These are phyloP conservation scores for Fusarium buxicola DNA, from an alignment of 2,329 filamentous ascomycete species.

Conservation along the genomic window DNA sequence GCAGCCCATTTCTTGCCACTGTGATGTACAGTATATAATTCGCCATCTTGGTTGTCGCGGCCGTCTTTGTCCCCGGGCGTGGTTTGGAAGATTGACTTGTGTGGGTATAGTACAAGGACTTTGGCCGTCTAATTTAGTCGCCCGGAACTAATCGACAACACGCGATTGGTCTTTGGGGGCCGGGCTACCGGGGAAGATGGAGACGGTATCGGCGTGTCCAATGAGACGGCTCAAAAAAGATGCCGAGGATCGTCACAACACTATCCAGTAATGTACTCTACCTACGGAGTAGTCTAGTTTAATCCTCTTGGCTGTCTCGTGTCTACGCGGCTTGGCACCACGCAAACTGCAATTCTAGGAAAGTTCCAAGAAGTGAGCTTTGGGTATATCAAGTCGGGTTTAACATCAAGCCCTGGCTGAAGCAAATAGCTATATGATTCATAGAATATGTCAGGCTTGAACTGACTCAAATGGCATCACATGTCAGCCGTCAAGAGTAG, in stretches of 20 bases:
- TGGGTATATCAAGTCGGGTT: no score
- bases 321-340: no score
- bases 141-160: constrained; percentile 9
- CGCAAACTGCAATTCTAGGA: neutral
- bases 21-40: neutral
- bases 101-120: neutral
- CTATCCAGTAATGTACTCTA: no score
- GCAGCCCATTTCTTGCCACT: constrained; percentile 19
- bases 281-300: no score
- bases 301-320: no score
- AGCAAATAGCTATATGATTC: neutral
- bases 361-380: constrained; percentile 1
- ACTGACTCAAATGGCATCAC: no score
- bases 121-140: neutral
- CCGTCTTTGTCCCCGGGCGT: neutral
- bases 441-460: neutral
- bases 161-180: neutral
- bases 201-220: neutral
- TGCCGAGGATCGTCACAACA: neutral
- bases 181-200: neutral
- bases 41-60: neutral
- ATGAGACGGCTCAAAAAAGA: neutral
- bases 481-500: no score
- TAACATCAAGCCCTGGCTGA: neutral
- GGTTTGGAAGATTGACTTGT: no score